Evolutionary conservation across 2,329 filamentous ascomycete species (phyloP), one percentile per base, ranked within the genome.

Genomic region (Arthrinium phaeospermum): DNA sequence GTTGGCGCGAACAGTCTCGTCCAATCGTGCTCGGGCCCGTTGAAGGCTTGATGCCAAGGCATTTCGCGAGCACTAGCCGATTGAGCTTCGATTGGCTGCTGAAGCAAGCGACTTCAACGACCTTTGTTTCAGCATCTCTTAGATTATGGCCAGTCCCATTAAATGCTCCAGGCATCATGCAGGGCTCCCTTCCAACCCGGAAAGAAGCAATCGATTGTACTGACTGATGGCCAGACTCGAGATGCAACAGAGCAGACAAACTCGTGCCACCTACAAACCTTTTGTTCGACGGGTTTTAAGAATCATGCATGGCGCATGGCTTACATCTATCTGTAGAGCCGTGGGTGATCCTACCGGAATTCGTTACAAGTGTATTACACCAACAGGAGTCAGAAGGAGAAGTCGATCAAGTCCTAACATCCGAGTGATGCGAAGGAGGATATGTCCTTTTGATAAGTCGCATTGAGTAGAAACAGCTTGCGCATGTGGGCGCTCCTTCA

Each of bases 101-200:
- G 74, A 71, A 12, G 68, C 68, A 41, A 53, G 68, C 46, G n/a
- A 16, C 27, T 71, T 68, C 68, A 73, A 73, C 76, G 70, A 69
- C 69, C 75, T 76, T 70, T 73, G 79, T 80, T 80, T 81, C 79
- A 80, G 70, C 72, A 67, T 64, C 61, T 22, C 57, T 72, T 46
- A 41, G 68, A 34, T 34, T 14, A 47, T 34, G 67, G 27, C 67
- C 67, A 57, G 68, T 70, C 47, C 68, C 68, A 70, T 47, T n/a
- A 44, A 41, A 41, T 41, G 37, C 37, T 41, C 37, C 37, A 41
- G 37, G 37, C 27, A 30, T 30, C 27, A 30, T 30, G 27, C 27
- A 30, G 30, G 10, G n/a, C 68, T 47, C 49, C 49, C 49, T 45
- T 46, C 68, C 22, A n/a, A n/a, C 22, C 19, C 19, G n/a, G 57